Conservation (phyloP, 2,329 filamentous ascomycete species). For the Bipolaris sorokiniana region DNA sequence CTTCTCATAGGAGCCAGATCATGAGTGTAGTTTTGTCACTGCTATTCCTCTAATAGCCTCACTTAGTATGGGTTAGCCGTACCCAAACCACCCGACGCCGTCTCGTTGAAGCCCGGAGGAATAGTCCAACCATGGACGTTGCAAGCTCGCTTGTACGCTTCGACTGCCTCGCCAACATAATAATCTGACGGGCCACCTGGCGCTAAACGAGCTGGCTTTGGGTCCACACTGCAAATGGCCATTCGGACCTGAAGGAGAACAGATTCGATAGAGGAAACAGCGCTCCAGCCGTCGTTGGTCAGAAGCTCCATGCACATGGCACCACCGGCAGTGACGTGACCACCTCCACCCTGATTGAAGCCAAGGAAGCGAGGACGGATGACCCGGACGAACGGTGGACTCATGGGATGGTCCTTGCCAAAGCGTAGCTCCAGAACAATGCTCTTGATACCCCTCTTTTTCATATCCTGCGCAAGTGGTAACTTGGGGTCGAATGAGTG, state of each 20-base stretch:
- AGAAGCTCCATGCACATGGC: constrained; percentile 83
- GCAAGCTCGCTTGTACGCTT: constrained; percentile 75
- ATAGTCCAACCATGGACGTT: constrained; percentile 73
- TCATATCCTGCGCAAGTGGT: constrained; percentile 78
- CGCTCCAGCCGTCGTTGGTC: constrained; percentile 82
- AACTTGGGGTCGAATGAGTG: constrained; percentile 77
- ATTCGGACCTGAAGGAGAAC: constrained; percentile 81
- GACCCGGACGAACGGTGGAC: constrained; percentile 84
- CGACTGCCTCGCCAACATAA: constrained; percentile 70
- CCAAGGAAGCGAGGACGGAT: constrained; percentile 79
- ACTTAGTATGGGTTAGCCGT: constrained; percentile 6
- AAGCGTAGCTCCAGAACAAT: constrained; percentile 85
- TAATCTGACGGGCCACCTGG: constrained; percentile 60
- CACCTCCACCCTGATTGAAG: constrained; percentile 76
- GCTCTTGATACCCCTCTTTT: constrained; percentile 64
- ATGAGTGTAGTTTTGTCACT: background rate
- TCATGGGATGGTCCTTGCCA: constrained; percentile 74
- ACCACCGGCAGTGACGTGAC: constrained; percentile 83
- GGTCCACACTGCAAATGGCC: constrained; percentile 73
- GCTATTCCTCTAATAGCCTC: background rate
- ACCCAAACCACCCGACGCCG: constrained; percentile 48
- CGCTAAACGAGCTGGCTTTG: constrained; percentile 72
- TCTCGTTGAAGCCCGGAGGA: constrained; percentile 65
- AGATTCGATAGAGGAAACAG: constrained; percentile 74
- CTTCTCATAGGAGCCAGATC: background rate